Evolutionary conservation across 257 asterid species (phyloP).

Genomic region (Marsdenia floribunda): DNA sequence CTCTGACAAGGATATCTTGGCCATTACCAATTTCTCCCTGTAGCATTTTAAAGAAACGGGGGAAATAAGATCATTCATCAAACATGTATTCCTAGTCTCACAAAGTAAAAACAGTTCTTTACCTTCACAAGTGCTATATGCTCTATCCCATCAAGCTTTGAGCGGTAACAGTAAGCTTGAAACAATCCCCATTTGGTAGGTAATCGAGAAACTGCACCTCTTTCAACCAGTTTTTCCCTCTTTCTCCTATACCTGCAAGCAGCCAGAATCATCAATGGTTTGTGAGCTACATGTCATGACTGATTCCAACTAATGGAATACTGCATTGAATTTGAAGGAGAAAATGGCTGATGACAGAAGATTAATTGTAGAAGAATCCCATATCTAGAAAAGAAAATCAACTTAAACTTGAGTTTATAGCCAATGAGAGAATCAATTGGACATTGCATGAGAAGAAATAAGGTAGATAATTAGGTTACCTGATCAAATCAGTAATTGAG

Average conservation of each 20-base stretch:
- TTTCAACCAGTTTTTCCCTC: conserved; percentile 69
- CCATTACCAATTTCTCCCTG: conserved; percentile 82
- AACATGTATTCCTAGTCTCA: no score
- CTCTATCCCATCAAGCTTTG: conserved; percentile 69
- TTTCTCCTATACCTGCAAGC: conserved; percentile 63
- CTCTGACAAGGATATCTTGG: conserved; percentile 75
- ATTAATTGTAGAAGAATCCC: no score
- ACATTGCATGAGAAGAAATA: not conserved
- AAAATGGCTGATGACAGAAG: no score
- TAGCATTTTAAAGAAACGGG: not conserved
- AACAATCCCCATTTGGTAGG: conserved; percentile 85
- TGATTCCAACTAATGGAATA: not conserved
- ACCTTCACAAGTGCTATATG: conserved; percentile 76
- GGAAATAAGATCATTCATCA: not conserved
- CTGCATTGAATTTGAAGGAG: no score
- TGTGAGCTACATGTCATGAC: not conserved
- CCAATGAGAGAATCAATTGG: not conserved
- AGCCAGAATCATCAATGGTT: not conserved
- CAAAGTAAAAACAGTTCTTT: not conserved
- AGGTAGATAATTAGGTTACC: conserved; percentile 24
- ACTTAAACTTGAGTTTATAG: not conserved
- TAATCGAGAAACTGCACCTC: conserved; percentile 52
- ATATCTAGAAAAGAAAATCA: no score
- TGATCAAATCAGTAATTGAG: conserved; percentile 71
- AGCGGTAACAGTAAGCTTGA: conserved; percentile 58